These are phyloP conservation scores for Globisporangium iwayamae DNA, from an alignment of 352 stramenopile genomes.

Conservation along the genomic window DNA sequence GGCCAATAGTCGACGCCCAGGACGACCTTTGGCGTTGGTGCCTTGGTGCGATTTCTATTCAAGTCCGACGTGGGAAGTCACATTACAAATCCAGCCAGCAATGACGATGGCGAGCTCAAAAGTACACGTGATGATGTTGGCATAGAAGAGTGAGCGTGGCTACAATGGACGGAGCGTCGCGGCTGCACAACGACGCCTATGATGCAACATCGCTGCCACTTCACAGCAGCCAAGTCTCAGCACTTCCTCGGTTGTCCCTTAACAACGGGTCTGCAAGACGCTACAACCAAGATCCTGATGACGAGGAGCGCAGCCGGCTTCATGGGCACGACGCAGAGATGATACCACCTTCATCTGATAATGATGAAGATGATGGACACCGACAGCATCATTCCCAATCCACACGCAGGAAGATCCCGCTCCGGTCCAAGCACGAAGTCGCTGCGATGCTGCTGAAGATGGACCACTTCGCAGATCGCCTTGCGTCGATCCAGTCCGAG, in stretches of 20 bases:
- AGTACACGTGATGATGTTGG: background rate
- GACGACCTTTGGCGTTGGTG: conserved; percentile 12
- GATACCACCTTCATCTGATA: background rate
- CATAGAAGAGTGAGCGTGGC: background rate
- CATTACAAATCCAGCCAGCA: background rate
- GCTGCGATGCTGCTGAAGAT: conserved; percentile 33
- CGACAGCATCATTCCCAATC: background rate
- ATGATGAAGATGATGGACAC: background rate
- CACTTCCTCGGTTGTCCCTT: background rate
- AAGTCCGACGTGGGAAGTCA: background rate
- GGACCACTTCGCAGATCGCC: conserved; percentile 38
- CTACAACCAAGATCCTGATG: background rate
- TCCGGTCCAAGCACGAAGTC: conserved; percentile 15
- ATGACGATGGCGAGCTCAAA: background rate
- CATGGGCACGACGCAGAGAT: background rate
- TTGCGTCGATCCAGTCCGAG: conserved; percentile 37
- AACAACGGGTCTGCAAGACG: background rate
- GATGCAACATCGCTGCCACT: background rate
- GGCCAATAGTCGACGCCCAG: background rate
- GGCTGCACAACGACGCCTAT: background rate
- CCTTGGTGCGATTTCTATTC: background rate
- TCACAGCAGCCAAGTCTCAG: background rate
- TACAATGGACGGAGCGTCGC: background rate
- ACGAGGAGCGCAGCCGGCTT: conserved; percentile 8
- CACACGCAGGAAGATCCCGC: background rate